Evolutionary conservation across 768 basidiomycete species (phyloP), one percentile per base, ranked within the genome.

Genomic region (Naematelia aurantialba): DNA sequence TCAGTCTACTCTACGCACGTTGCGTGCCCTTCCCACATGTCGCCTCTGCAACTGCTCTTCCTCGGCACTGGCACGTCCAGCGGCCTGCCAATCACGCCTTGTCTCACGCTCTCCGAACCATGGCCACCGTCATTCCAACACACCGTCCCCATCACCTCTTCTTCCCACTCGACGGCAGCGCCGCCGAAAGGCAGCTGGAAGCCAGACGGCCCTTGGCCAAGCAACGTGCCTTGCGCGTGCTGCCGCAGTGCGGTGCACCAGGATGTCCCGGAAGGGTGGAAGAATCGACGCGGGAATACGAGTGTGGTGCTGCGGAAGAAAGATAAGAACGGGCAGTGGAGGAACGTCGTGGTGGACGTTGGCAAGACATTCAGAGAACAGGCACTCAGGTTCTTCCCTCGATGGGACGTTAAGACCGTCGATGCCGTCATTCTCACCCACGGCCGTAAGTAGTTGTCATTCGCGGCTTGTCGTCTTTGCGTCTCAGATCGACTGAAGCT

Each of bases 201-300:
- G 19, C 63, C 68, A 5, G 27, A 63, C 5, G 64, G 61, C 2
- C 42, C 56, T 13, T 73, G 68, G 64, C 71, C 71, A 24, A 46
- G 25, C 2, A 70, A 70, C 45, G 69, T 76, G 29, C 55, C 60
- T 14, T 76, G 75, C 55, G 53, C 66, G 4, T 65, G 62, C 77
- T 85, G 48, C 85, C 87, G 31, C 85, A 88, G 26, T 21, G 62
- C 66, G 5, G 64, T 69, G 11, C 66, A 66, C 46, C 56, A 54
- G 1, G 66, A 66, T 25, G 82, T 73, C 0, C 83, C 84, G 0
- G 84, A 85, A 61, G 89, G 90, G 12, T 86, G 84, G 82, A 89
- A 85, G 78, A 96, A 94, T 66, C 82, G 85, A 31, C 78, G 92
- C 47, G 82, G 92, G 54, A 94, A 94, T 72, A 93, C 91, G 5